A percentile compares a stretch with the other conserved stretches of the same genome.
Conservation (phyloP, 176 grass and related monocot genomes). For the Bonia amplexicaulis region DNA sequence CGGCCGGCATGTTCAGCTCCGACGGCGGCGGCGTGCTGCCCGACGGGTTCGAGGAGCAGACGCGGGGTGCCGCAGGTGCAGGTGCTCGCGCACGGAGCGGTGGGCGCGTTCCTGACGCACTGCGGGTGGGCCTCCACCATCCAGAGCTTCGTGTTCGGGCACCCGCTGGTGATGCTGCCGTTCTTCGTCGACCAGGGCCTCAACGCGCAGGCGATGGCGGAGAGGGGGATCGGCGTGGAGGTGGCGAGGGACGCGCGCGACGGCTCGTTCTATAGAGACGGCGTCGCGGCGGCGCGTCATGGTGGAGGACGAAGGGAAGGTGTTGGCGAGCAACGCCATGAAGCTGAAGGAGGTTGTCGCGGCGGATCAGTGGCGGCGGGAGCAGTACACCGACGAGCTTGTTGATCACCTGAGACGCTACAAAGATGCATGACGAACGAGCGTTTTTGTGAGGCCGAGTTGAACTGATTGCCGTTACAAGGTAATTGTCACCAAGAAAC, state of each 20-base stretch:
- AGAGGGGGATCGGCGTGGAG: conserved; percentile 35
- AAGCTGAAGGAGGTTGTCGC: not conserved
- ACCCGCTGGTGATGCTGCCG: conserved; percentile 49
- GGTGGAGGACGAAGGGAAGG: conserved; percentile 48
- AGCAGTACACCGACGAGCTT: conserved; percentile 40
- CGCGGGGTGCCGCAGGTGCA: conserved; percentile 31
- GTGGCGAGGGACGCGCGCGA: conserved; percentile 24
- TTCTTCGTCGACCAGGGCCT: conserved; percentile 43
- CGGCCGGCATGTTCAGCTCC: not conserved
- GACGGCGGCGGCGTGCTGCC: not conserved
- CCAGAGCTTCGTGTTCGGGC: conserved; percentile 39
- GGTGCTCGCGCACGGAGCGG: conserved; percentile 9
- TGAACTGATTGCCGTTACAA: not conserved
- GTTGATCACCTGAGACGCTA: not conserved
- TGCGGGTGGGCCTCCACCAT: conserved; percentile 29
- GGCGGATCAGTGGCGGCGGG: not conserved
- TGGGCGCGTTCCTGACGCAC: conserved; percentile 42
- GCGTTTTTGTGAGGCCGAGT: not conserved
- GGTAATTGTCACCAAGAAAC: not conserved
- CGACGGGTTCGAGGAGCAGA: conserved; percentile 27
- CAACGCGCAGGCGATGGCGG: conserved; percentile 6
- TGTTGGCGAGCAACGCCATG: conserved; percentile 6
- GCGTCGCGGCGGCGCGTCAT: conserved; percentile 9
- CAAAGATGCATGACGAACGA: not conserved
- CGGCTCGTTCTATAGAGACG: conserved; percentile 35